These are phyloP conservation scores for Bifiguratus adelaidae DNA, from an alignment of 192 early-diverging fungal genomes.

Conservation along the genomic window DNA sequence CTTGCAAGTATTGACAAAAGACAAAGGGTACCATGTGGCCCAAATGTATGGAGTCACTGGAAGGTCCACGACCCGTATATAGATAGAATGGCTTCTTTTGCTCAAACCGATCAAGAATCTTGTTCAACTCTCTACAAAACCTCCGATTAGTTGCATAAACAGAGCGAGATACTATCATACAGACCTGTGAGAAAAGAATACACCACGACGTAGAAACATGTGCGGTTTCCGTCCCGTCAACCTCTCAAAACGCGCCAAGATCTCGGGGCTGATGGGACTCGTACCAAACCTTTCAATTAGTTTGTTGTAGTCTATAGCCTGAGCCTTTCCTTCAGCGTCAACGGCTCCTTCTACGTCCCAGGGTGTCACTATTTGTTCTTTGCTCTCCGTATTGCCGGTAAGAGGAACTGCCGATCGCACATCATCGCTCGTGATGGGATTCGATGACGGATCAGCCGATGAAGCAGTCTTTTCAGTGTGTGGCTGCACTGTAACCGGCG, in stretches of 20 bases:
- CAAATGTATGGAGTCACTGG: slow-evolving; percentile 84
- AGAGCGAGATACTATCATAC: too few relatives aligned
- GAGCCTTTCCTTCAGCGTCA: slow-evolving; percentile 74
- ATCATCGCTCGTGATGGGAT: too few relatives aligned
- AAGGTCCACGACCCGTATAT: slow-evolving; percentile 96
- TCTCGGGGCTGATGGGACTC: slow-evolving; percentile 55
- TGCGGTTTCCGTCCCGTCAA: slow-evolving; percentile 81
- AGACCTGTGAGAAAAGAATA: slow-evolving; percentile 93
- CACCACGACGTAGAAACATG: slow-evolving; percentile 72
- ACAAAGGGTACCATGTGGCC: slow-evolving; percentile 96
- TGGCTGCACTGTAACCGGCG: too few relatives aligned
- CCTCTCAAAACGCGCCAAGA: slow-evolving; percentile 71
- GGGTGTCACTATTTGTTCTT: slow-evolving; percentile 72
- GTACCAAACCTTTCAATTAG: slow-evolving; percentile 87
- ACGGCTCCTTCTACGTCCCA: slow-evolving; percentile 91
- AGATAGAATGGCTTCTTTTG: slow-evolving; percentile 95
- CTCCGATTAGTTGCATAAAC: too few relatives aligned
- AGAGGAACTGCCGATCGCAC: too few relatives aligned
- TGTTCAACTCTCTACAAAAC: slow-evolving; percentile 57
- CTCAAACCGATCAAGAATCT: slow-evolving; percentile 85
- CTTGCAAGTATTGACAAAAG: slow-evolving; percentile 97
- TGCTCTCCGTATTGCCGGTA: too few relatives aligned
- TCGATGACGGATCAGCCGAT: too few relatives aligned
- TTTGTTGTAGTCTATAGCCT: slow-evolving; percentile 89
- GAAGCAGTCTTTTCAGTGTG: too few relatives aligned